Percentiles rank a stretch among this genome's conserved stretches.
Evolutionary conservation across 495 filamentous ascomycete species (phyloP).

Genomic region (Bombardia bombarda): DNA sequence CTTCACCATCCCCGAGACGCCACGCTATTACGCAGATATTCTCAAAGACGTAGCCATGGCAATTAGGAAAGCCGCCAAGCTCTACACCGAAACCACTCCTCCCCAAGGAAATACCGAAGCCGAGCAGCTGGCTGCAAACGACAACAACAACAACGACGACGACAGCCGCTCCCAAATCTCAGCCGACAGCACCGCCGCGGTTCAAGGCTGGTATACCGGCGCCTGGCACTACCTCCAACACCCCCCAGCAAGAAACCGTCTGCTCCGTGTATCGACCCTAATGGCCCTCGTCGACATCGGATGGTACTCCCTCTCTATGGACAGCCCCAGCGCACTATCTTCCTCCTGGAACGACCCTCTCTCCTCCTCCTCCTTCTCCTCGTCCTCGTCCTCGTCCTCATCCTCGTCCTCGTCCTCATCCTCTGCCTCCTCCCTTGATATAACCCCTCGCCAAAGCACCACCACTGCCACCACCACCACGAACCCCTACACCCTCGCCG

Average conservation of each 20-base stretch:
- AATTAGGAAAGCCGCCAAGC: neutral
- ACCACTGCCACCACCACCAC: too few species aligned
- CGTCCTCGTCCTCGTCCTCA: neutral
- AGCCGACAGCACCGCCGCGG: neutral
- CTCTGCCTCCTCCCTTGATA: neutral
- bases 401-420: neutral
- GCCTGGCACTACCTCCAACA: constrained; percentile 4
- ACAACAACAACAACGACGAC: constrained; percentile 5
- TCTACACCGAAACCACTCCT: neutral
- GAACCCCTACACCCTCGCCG: too few species aligned
- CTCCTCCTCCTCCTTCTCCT: neutral
- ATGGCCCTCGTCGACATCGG: constrained; percentile 49
- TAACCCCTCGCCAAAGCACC: neutral
- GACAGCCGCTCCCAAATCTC: too few species aligned
- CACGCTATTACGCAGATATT: constrained; percentile 61
- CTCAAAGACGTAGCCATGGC: constrained; percentile 12
- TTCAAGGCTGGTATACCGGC: constrained; percentile 33
- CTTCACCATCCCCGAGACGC: constrained; percentile 62
- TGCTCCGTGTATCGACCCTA: constrained; percentile 55
- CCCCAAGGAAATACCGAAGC: neutral
- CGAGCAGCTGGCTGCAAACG: too few species aligned
- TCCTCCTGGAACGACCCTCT: constrained; percentile 7
- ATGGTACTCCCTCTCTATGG: constrained; percentile 59
- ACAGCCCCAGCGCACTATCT: constrained; percentile 38
- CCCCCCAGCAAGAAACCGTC: constrained; percentile 4